phyloP scores from a whole-genome alignment of 257 asterid genomes.

The Cynanchum wilfordii region DNA sequence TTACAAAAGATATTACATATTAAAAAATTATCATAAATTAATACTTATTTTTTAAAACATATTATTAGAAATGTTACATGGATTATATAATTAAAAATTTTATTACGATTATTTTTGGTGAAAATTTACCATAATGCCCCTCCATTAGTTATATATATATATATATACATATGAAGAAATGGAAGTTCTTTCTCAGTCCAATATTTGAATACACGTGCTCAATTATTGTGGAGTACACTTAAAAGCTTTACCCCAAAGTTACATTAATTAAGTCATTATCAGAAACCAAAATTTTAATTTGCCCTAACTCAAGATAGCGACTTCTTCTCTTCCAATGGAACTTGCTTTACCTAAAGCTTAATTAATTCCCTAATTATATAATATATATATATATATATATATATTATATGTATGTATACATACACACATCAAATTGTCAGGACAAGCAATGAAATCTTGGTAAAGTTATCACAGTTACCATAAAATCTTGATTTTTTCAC shows the following conservation, averaged over 20 bases:
- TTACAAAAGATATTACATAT: no score
- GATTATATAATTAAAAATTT: no score
- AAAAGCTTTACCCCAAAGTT: background rate
- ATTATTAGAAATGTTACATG: no score
- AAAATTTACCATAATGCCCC: no score
- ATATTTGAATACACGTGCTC: background rate
- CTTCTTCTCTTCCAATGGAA: conserved; percentile 3
- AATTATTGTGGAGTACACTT: conserved; percentile 1
- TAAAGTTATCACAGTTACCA: background rate
- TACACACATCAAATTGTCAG: no score
- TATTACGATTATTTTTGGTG: no score
- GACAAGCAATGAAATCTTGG: background rate
- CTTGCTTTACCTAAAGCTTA: conserved; percentile 3
- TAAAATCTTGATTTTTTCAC: background rate
- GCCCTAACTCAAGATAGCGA: conserved; percentile 3
- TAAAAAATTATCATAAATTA: no score
- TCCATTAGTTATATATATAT: no score
- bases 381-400: no score
- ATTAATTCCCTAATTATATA: background rate
- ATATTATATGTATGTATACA: no score
- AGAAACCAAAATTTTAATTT: conserved; percentile 1
- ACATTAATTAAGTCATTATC: background rate
- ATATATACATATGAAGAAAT: background rate
- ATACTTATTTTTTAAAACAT: no score
- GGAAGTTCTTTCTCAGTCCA: background rate